phyloP scores from a whole-genome alignment of 2,329 filamentous ascomycete genomes.

The Exophiala mesophila region DNA sequence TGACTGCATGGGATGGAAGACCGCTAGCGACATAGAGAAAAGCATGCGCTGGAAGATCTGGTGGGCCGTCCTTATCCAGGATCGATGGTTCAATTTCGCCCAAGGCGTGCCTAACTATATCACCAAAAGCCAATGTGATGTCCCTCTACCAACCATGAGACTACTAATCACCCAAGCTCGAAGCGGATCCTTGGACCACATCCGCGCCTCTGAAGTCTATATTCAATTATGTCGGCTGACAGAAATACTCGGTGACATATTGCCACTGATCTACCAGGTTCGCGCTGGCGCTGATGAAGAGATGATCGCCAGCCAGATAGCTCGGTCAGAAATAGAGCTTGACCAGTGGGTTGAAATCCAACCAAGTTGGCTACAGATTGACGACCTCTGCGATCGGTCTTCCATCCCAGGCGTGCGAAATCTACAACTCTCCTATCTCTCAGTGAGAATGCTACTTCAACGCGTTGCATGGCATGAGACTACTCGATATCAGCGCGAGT shows the following conservation, averaged over 20 bases:
- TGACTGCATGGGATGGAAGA: conserved; percentile 50
- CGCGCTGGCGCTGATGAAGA: conserved; percentile 41
- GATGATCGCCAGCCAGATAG: conserved; percentile 40
- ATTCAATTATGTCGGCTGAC: conserved; percentile 49
- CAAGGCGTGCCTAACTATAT: conserved; percentile 54
- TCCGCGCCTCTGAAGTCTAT: conserved; percentile 47
- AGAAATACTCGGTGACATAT: conserved; percentile 42
- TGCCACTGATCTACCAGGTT: conserved; percentile 43
- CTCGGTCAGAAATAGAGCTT: conserved; percentile 42
- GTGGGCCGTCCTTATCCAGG: conserved; percentile 55
- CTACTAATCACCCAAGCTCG: conserved; percentile 36
- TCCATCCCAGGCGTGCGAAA: conserved; percentile 40
- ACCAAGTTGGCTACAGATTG: conserved; percentile 39
- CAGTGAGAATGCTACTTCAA: conserved; percentile 44
- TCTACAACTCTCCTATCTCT: conserved; percentile 41
- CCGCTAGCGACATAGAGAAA: conserved; percentile 48
- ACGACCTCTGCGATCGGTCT: conserved; percentile 30
- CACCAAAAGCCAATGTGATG: conserved; percentile 50
- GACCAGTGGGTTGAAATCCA: conserved; percentile 44
- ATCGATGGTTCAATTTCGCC: conserved; percentile 53
- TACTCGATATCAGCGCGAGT: conserved; percentile 30
- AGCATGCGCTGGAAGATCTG: conserved; percentile 49
- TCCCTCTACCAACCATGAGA: conserved; percentile 48
- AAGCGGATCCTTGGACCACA: conserved; percentile 37
- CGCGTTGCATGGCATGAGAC: conserved; percentile 43